Evolutionary conservation across 2,329 filamentous ascomycete species (phyloP).

Genomic region (Penicillium sp.): DNA sequence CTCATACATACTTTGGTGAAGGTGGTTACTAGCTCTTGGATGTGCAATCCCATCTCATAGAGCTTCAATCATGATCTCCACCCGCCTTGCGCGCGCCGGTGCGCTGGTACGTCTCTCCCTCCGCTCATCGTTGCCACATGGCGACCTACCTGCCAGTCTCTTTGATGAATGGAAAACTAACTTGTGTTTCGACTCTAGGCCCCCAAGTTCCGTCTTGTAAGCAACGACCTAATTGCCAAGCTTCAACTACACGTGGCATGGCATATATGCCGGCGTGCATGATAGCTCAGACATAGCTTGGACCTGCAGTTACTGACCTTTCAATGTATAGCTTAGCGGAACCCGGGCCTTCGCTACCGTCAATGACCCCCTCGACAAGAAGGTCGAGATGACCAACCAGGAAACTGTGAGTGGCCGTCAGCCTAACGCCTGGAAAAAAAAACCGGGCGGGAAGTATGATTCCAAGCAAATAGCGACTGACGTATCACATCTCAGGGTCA

Average conservation of each 20-base stretch:
- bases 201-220: slow-evolving; percentile 48
- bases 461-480: slow-evolving; percentile 25
- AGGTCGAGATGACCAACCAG: slow-evolving; percentile 97
- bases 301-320: slow-evolving; percentile 26
- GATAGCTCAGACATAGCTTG: neutral
- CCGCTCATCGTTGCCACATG: neutral
- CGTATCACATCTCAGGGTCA: slow-evolving; percentile 54
- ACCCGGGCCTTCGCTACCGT: slow-evolving; percentile 74
- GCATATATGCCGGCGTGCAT: slow-evolving; percentile 1
- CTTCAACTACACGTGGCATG: neutral
- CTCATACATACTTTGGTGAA: slow-evolving; percentile 30
- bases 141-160: neutral
- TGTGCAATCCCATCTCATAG: slow-evolving; percentile 41
- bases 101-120: slow-evolving; percentile 43
- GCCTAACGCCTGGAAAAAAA: slow-evolving; percentile 9
- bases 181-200: slow-evolving; percentile 29
- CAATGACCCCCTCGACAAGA: slow-evolving; percentile 83
- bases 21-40: slow-evolving; percentile 38
- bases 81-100: slow-evolving; percentile 47
- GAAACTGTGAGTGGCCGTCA: slow-evolving; percentile 60
- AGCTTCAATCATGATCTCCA: slow-evolving; percentile 48
- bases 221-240: slow-evolving; percentile 19
- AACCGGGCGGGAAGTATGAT: neutral
- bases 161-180: slow-evolving; percentile 24
- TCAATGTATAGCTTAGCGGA: slow-evolving; percentile 57